phyloP scores from a whole-genome alignment of 2,329 filamentous ascomycete genomes.

The Fusarium siculi region DNA sequence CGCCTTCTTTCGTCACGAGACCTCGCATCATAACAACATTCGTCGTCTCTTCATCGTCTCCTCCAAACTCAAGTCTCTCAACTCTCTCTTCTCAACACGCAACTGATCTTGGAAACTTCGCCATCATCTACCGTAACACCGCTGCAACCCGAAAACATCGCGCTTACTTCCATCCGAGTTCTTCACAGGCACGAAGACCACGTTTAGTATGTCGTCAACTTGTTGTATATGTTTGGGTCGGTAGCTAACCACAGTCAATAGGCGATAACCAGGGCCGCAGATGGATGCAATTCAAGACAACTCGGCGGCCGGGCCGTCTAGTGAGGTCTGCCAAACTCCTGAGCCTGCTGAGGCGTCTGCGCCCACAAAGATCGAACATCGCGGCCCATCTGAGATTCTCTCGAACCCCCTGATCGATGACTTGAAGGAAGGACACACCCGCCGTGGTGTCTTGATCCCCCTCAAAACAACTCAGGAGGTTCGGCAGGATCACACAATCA shows the following conservation, averaged over 20 bases:
- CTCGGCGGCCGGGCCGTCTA: conserved; percentile 27
- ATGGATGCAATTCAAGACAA: conserved; percentile 1
- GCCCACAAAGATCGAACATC: conserved; percentile 32
- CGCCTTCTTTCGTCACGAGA: conserved; percentile 23
- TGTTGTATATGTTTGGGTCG: not conserved
- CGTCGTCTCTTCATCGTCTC: conserved; percentile 1
- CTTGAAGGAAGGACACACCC: conserved; percentile 49
- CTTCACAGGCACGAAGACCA: not conserved
- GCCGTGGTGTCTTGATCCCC: conserved; percentile 65
- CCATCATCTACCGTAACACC: not conserved
- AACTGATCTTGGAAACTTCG: conserved; percentile 4
- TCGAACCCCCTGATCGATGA: conserved; percentile 54
- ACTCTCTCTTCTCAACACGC: conserved; percentile 12
- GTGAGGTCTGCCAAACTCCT: conserved; percentile 13
- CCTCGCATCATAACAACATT: not conserved
- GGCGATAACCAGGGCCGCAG: not conserved
- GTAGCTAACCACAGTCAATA: not conserved
- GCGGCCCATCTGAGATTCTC: conserved; percentile 39
- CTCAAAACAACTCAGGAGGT: conserved; percentile 74
- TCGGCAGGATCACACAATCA: conserved; percentile 66
- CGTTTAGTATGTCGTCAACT: conserved; percentile 2
- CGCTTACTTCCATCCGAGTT: not conserved
- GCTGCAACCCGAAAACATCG: not conserved
- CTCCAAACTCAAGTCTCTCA: not conserved
- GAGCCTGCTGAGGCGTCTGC: conserved; percentile 18